Evolutionary conservation across 2,329 filamentous ascomycete species (phyloP), one percentile per base, ranked within the genome.

Genomic region (Aspergillus fumigatiaffinis): DNA sequence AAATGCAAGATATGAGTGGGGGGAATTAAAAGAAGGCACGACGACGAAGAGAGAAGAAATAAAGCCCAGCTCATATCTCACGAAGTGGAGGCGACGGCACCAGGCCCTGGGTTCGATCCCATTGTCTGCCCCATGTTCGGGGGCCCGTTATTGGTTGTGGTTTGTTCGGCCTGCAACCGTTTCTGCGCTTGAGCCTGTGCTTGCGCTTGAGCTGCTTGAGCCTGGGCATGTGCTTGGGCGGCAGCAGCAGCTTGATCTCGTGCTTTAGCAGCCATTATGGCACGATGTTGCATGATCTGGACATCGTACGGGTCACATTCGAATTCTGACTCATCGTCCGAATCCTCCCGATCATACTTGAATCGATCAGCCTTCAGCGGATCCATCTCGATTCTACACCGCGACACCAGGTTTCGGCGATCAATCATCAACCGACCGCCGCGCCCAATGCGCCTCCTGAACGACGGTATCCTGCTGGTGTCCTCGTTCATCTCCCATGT

Each of bases 341-440:
- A 88, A 60, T 92, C 90, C 66, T 96, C 90, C 26, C 88, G 87
- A 68, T 95, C 91, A 76, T 91, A 96, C 76, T 92, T 95, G 84
- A 89, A 96, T 60, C 87, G 84, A 70, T 93, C 90, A 56, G 81
- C 76, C 51, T 80, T 82, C 75, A 68, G 73, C 73, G 71, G 76
- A 63, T 78, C 76, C 65, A 74, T 64, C 20, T 76, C 69, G 74
- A 78, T 58, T 79, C 77, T 77, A 66, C 71, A 74, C 52, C 79
- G 82, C 47, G 83, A 73, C 61, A 79, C 82, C 70, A 91, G 79
- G 55, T 88, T 87, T 65, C 90, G 87, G 66, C 92, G 87, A 75
- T 97, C 94, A 64, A 97, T 91, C 84, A 92, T 91, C 64, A 96
- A 74, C 42, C 93, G 87, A 61, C 92, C 91, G 61, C 92, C 82